These are phyloP conservation scores for Curvularia verruculosa DNA, from an alignment of 2,329 filamentous ascomycete genomes.

Conservation along the genomic window DNA sequence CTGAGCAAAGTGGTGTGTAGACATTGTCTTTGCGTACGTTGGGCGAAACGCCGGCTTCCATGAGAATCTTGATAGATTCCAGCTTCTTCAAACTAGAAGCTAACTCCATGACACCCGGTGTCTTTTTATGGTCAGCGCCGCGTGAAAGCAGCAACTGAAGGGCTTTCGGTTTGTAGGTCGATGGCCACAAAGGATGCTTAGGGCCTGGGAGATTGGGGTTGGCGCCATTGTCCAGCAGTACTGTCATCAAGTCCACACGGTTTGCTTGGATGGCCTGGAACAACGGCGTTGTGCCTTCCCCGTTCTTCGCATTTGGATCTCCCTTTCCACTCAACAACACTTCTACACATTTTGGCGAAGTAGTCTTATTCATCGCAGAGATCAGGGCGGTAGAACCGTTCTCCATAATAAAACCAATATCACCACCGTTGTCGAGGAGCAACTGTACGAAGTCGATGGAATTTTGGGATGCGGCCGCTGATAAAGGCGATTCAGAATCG, in stretches of 20 bases:
- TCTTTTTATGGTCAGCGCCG: conserved; percentile 66
- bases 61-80: conserved; percentile 64
- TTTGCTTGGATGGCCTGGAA: conserved; percentile 66
- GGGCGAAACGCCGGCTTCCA: conserved; percentile 65
- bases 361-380: conserved; percentile 64
- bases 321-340: conserved; percentile 65
- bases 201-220: conserved; percentile 72
- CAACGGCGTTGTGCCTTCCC: conserved; percentile 66
- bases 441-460: conserved; percentile 65
- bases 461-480: conserved; percentile 58
- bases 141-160: conserved; percentile 64
- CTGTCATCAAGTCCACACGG: conserved; percentile 62
- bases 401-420: conserved; percentile 60
- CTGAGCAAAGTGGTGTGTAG: conserved; percentile 71
- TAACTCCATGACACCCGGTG: conserved; percentile 68
- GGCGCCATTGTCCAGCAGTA: conserved; percentile 64
- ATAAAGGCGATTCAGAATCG: conserved; percentile 62
- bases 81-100: conserved; percentile 68
- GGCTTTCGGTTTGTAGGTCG: conserved; percentile 64
- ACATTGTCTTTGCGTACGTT: conserved; percentile 69
- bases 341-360: conserved; percentile 62
- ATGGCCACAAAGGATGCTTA: conserved; percentile 72
- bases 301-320: conserved; percentile 65
- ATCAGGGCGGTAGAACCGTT: conserved; percentile 68
- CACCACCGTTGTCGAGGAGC: conserved; percentile 66